Evolutionary conservation across 768 basidiomycete species (phyloP).

Genomic region (Panaeolus cyanescens): DNA sequence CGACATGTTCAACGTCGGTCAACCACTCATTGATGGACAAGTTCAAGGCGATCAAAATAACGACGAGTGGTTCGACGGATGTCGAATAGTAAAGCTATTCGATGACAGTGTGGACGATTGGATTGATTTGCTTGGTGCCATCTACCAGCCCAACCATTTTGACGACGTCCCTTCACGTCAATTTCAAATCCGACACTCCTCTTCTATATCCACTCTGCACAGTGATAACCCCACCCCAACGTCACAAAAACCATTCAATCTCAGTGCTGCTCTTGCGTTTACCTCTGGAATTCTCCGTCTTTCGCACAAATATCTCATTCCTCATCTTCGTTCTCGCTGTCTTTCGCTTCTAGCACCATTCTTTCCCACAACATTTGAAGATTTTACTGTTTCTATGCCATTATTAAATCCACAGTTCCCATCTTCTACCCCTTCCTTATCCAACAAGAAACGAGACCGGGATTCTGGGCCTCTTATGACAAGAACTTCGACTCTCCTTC

Average conservation of each 20-base stretch:
- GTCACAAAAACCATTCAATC: constrained; percentile 34
- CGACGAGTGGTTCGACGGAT: constrained; percentile 46
- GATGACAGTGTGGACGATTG: constrained; percentile 47
- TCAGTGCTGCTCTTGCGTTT: constrained; percentile 19
- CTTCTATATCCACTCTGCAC: constrained; percentile 36
- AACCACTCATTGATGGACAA: constrained; percentile 29
- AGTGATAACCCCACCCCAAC: constrained; percentile 39
- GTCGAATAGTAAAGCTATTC: constrained; percentile 50
- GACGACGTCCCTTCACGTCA: neutral
- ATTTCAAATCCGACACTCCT: constrained; percentile 17
- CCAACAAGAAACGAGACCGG: constrained; percentile 18
- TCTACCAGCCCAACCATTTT: constrained; percentile 52
- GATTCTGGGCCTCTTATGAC: constrained; percentile 14
- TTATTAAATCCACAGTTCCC: constrained; percentile 5
- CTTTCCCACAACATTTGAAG: constrained; percentile 40
- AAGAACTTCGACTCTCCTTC: constrained; percentile 43
- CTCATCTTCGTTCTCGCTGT: constrained; percentile 52
- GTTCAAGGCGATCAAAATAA: constrained; percentile 13
- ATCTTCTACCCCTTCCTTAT: neutral
- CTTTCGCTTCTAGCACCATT: constrained; percentile 45
- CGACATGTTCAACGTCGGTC: constrained; percentile 61
- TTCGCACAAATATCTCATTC: constrained; percentile 63
- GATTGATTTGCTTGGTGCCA: constrained; percentile 47
- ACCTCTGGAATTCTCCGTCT: constrained; percentile 59
- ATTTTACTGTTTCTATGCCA: constrained; percentile 29